Evolutionary conservation across 2,329 filamentous ascomycete species (phyloP), one percentile per base, ranked within the genome.

Genomic region (Ophiostoma ulmi): DNA sequence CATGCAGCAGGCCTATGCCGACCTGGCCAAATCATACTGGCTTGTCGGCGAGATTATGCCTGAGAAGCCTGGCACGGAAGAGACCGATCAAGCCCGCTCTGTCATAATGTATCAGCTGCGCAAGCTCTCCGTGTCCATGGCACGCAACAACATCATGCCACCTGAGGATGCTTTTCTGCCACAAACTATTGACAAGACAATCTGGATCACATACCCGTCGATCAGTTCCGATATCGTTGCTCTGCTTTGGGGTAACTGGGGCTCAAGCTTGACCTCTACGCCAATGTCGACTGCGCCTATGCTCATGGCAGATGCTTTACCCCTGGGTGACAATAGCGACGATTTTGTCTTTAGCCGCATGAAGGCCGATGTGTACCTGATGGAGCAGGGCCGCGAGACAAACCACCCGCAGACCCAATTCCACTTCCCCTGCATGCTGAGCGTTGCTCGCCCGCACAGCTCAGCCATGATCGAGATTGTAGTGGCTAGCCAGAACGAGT

Each of bases 21-120:
- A 97, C 78, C 82, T 97, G 68, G 90, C 92, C 35, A 97, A 97
- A 78, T 85, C 89, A 0, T 90, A 92, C 78, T 97, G 94, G 93
- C 87, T 97, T n/a, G 84, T 81, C 35, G 83, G 87, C 68, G 80
- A 85, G 68, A 80, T 84, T 1, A 79, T 88, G 7, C 83, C 84
- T 1, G 84, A 87, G 71, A 78, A 86, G 4, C 77, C 79, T 0
- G 77, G 79, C 1, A 81, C 83, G 67, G 76, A 78, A n/a, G 84
- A 87, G 72, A 78, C 86, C 13, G 81, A 84, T 22, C 83, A 84
- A 20, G 82, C 85, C 22, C 82, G 88, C 70, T 83, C 88, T 70
- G 81, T 81, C 2, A 81, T 93, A 10, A 76, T 86, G 39, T 87
- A 87, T 52, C 89, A 89, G 75, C 80, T 97, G 73, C 89, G 87